A percentile compares a stretch with the other conserved stretches of the same genome.
phyloP scores from a whole-genome alignment of 106 monocot species.

The Acorus calamus region DNA sequence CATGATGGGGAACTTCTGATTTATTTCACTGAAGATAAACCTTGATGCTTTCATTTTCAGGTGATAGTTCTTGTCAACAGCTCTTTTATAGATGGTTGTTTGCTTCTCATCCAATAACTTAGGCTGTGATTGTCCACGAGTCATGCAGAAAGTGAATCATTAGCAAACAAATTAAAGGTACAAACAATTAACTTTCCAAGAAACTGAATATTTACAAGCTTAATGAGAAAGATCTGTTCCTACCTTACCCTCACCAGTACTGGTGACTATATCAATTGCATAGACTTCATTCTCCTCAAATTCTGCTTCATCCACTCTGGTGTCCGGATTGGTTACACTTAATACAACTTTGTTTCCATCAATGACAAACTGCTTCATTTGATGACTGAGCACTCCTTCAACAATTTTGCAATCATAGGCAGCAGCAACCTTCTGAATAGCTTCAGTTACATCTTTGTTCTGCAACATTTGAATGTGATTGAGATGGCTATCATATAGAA shows the following conservation, averaged over 20 bases:
- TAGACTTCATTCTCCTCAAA: conserved; percentile 99
- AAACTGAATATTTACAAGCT: too few species aligned
- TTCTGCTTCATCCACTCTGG: conserved; percentile 87
- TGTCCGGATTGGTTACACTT: conserved; percentile 74
- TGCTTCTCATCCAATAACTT: conserved; percentile 84
- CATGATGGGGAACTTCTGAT: conserved; percentile 83
- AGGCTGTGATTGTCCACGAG: conserved; percentile 26
- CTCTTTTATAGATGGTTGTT: conserved; percentile 92
- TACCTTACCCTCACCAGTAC: conserved; percentile 95
- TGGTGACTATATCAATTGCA: conserved; percentile 85
- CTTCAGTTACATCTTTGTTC: conserved; percentile 97
- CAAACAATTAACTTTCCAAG: too few species aligned
- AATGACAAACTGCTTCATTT: conserved; percentile 94
- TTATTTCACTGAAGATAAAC: conserved; percentile 96
- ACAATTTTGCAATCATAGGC: conserved; percentile 98
- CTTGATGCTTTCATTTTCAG: conserved; percentile 92
- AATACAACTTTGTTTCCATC: conserved; percentile 95
- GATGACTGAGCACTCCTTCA: conserved; percentile 95
- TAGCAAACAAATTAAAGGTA: too few species aligned
- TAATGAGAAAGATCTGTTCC: not conserved
- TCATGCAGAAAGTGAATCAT: too few species aligned
- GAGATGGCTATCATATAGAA: too few species aligned
- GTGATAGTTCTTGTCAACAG: conserved; percentile 86
- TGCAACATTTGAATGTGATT: conserved; percentile 15
- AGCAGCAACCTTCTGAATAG: conserved; percentile 96